Evolutionary conservation across 768 basidiomycete species (phyloP).

Genomic region (Termitomyces sp.): DNA sequence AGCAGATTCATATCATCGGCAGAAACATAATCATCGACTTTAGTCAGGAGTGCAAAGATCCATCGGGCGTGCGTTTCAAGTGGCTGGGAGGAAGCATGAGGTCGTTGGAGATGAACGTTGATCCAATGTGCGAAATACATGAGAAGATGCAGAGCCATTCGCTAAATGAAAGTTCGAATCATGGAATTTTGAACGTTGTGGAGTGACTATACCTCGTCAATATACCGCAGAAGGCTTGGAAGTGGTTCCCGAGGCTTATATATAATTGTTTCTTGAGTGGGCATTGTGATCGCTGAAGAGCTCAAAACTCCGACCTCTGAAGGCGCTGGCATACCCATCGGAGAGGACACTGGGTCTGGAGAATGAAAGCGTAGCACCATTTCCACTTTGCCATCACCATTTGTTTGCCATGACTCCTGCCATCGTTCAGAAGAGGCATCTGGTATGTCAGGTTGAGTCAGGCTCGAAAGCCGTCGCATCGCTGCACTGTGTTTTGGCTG

Average conservation of each 20-base stretch:
- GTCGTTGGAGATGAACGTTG: constrained; percentile 49
- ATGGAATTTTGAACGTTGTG: not conserved
- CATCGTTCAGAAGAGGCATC: constrained; percentile 1
- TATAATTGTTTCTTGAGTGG: not conserved
- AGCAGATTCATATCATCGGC: constrained; percentile 76
- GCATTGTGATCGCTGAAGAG: not conserved
- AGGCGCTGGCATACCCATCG: constrained; percentile 32
- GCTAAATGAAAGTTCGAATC: constrained; percentile 32
- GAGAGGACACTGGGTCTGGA: constrained; percentile 34
- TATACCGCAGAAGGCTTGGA: constrained; percentile 46
- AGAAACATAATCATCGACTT: constrained; percentile 62
- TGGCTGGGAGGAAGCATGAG: constrained; percentile 30
- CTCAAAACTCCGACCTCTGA: constrained; percentile 13
- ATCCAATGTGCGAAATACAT: constrained; percentile 88
- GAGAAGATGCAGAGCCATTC: constrained; percentile 65
- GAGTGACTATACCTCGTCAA: constrained; percentile 56
- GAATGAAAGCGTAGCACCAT: constrained; percentile 27
- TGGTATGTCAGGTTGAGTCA: constrained; percentile 29
- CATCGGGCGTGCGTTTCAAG: constrained; percentile 63
- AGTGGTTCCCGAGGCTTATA: constrained; percentile 51
- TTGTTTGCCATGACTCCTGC: constrained; percentile 26
- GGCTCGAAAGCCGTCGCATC: constrained; percentile 13
- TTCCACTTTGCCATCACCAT: constrained; percentile 40
- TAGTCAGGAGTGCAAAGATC: constrained; percentile 72
- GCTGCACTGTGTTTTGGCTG: constrained; percentile 25